phyloP scores from a whole-genome alignment of 345 rosid genomes.

The Passiflora organensis region DNA sequence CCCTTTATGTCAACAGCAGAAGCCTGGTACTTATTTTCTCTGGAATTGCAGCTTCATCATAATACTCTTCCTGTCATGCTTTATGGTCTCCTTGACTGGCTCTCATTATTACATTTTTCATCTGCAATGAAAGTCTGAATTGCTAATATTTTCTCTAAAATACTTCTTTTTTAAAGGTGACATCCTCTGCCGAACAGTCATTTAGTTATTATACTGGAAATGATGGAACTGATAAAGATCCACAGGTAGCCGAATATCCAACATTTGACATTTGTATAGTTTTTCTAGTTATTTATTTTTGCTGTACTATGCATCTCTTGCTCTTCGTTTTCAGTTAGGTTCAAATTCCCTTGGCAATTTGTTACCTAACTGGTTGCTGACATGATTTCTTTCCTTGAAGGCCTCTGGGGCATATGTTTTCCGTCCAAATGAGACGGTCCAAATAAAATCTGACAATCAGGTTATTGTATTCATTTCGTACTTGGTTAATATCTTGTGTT shows the following conservation, averaged over 20 bases:
- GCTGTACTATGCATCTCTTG: background rate
- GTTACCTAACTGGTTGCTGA: background rate
- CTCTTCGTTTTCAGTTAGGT: slow-evolving; percentile 7
- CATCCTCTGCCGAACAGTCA: slow-evolving; percentile 53
- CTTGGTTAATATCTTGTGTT: slow-evolving; percentile 1
- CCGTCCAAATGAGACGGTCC: slow-evolving; percentile 62
- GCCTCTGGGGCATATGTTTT: slow-evolving; percentile 96
- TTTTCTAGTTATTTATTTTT: slow-evolving; percentile 7
- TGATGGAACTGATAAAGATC: slow-evolving; percentile 82
- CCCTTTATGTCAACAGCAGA: slow-evolving; percentile 45
- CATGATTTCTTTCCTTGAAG: slow-evolving; percentile 33
- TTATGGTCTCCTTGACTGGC: background rate
- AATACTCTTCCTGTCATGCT: no score
- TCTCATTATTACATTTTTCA: slow-evolving; percentile 2
- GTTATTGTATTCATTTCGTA: slow-evolving; percentile 29
- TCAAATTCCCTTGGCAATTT: background rate
- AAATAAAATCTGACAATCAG: slow-evolving; percentile 47
- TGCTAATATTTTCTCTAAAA: slow-evolving; percentile 1
- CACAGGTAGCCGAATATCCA: slow-evolving; percentile 56
- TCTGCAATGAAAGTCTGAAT: background rate
- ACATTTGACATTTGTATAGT: no score
- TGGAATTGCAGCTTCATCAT: background rate
- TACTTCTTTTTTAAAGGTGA: slow-evolving; percentile 35
- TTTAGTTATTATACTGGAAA: slow-evolving; percentile 79
- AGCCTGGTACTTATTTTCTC: slow-evolving; percentile 39